A percentile compares a stretch with the other conserved stretches of the same genome.
Evolutionary conservation across 2,329 filamentous ascomycete species (phyloP).

Genomic region (Cercospora beticola): DNA sequence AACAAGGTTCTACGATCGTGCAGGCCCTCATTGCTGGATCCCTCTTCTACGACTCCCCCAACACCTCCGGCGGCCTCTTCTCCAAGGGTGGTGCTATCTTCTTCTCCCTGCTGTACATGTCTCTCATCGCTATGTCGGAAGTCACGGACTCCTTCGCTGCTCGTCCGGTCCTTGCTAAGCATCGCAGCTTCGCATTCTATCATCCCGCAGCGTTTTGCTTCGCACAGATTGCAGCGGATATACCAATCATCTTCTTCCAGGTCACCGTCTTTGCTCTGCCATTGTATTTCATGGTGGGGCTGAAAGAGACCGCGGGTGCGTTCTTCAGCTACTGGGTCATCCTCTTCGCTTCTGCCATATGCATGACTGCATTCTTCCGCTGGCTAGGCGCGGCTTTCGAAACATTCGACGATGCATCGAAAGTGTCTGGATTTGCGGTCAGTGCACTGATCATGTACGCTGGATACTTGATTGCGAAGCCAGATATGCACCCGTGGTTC

Average conservation of each 20-base stretch:
- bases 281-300: constrained; percentile 64
- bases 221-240: constrained; percentile 52
- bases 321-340: constrained; percentile 65
- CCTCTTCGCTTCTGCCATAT: constrained; percentile 48
- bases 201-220: constrained; percentile 50
- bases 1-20: constrained; percentile 57
- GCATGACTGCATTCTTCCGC: constrained; percentile 49
- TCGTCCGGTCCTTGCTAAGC: constrained; percentile 49
- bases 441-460: constrained; percentile 35
- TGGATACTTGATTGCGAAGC: constrained; percentile 38
- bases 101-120: constrained; percentile 63
- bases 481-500: constrained; percentile 52
- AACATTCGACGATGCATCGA: constrained; percentile 36
- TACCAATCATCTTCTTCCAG: constrained; percentile 59
- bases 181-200: constrained; percentile 44
- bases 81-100: constrained; percentile 64
- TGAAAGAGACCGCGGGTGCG: constrained; percentile 51
- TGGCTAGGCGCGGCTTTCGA: constrained; percentile 40
- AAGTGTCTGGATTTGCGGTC: constrained; percentile 35
- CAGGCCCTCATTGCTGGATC: constrained; percentile 65
- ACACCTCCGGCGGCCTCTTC: constrained; percentile 61
- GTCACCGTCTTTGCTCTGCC: constrained; percentile 59
- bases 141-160: constrained; percentile 56
- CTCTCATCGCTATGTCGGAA: constrained; percentile 64
- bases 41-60: constrained; percentile 64